Conservation (phyloP, 202 grass and related monocot genomes). For the Panicum hallii region DNA sequence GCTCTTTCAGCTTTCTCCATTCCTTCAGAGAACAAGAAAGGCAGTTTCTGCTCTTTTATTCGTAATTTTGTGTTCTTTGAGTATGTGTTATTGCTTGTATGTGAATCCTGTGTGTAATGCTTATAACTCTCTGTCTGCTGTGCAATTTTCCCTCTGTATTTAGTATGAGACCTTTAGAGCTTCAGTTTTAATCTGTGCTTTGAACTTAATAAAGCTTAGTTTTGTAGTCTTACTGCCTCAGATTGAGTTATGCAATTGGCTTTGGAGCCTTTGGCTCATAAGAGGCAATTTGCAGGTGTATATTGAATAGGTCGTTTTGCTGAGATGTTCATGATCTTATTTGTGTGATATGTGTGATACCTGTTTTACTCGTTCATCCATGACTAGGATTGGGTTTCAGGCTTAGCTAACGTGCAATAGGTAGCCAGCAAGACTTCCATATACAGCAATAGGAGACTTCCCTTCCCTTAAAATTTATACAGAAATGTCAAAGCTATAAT, state of each 20-base stretch:
- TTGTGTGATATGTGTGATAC: conserved; percentile 9
- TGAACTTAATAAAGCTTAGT: background rate
- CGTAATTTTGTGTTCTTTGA: background rate
- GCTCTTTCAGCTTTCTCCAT: conserved; percentile 21
- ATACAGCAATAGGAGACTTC: conserved; percentile 26
- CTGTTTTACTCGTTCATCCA: conserved; percentile 31
- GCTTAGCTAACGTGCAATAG: conserved; percentile 25
- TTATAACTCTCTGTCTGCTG: background rate
- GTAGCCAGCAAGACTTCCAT: conserved; percentile 10
- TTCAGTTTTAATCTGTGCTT: conserved; percentile 6
- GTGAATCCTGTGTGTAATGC: conserved; percentile 2
- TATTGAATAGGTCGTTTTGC: conserved; percentile 11
- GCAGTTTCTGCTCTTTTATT: conserved; percentile 20
- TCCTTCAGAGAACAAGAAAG: conserved; percentile 27
- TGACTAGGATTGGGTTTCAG: conserved; percentile 23
- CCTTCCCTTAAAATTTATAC: conserved; percentile 31
- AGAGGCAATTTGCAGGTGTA: conserved; percentile 34
- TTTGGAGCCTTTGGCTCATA: conserved; percentile 24
- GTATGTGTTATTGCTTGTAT: background rate
- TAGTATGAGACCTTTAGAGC: background rate
- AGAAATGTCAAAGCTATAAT: conserved; percentile 40
- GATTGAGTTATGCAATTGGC: background rate
- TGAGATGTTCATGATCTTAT: conserved; percentile 1
- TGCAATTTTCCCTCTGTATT: background rate
- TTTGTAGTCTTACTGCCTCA: background rate